phyloP scores from a whole-genome alignment of 768 basidiomycete genomes.

The Lactarius evosmus region DNA sequence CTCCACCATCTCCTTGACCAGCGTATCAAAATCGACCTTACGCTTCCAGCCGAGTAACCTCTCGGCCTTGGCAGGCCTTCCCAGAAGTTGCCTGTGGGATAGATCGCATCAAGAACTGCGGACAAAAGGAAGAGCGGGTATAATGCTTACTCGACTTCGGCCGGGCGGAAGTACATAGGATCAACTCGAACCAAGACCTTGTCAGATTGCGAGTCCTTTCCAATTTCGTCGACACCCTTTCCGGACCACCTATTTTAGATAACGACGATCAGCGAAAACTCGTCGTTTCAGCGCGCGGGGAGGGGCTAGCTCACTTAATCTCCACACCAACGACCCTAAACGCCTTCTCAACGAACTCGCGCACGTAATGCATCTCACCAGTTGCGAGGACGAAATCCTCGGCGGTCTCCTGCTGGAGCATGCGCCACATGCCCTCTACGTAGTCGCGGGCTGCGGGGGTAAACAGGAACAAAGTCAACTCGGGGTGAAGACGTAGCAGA shows the following conservation, averaged over 20 bases:
- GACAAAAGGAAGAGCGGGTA: neutral
- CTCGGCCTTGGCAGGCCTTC: constrained; percentile 90
- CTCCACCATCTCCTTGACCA: constrained; percentile 91
- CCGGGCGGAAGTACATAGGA: constrained; percentile 87
- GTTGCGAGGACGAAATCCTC: constrained; percentile 95
- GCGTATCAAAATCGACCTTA: constrained; percentile 72
- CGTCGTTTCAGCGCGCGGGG: neutral
- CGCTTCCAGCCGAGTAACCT: constrained; percentile 88
- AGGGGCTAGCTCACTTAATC: constrained; percentile 49
- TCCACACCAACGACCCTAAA: constrained; percentile 66
- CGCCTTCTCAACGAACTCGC: constrained; percentile 88
- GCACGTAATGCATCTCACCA: constrained; percentile 92
- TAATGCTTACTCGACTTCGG: constrained; percentile 83
- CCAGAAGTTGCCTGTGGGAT: constrained; percentile 64
- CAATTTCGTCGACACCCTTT: constrained; percentile 73
- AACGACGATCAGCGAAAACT: constrained; percentile 16
- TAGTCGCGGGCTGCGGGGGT: constrained; percentile 67
- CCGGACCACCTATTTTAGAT: constrained; percentile 63
- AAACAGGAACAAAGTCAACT: neutral
- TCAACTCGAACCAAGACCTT: constrained; percentile 82
- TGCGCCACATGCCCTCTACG: constrained; percentile 97
- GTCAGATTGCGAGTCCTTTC: constrained; percentile 64
- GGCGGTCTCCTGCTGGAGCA: constrained; percentile 81
- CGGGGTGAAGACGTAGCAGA: neutral
- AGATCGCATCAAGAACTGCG: constrained; percentile 5